Percentiles rank a stretch among this genome's conserved stretches.
phyloP scores from a whole-genome alignment of 495 filamentous ascomycete species.

The Tuber brumale region DNA sequence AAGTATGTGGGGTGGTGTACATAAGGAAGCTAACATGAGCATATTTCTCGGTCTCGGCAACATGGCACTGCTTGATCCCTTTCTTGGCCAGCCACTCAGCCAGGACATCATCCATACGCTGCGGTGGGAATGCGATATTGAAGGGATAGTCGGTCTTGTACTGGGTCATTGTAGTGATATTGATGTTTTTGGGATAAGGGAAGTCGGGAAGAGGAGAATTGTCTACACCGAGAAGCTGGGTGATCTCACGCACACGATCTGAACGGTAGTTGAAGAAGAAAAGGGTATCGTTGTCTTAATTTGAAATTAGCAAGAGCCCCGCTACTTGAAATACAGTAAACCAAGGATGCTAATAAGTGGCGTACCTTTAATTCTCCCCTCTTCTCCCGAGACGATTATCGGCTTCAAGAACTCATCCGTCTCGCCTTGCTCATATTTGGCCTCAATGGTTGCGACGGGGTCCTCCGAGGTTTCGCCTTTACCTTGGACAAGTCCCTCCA shows the following conservation, averaged over 20 bases:
- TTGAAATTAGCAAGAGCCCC: not conserved
- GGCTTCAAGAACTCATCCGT: constrained; percentile 98
- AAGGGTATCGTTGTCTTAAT: constrained; percentile 74
- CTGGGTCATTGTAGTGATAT: constrained; percentile 94
- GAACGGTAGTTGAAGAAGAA: constrained; percentile 99
- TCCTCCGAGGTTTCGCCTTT: constrained; percentile 81
- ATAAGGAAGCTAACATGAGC: constrained; percentile 69
- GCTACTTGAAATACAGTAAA: not conserved
- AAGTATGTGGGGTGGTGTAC: not conserved
- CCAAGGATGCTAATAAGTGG: not conserved
- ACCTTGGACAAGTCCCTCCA: constrained; percentile 77
- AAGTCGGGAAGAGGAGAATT: constrained; percentile 84
- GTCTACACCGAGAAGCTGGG: constrained; percentile 88
- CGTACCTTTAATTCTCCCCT: constrained; percentile 73
- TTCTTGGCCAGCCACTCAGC: constrained; percentile 92
- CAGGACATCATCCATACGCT: constrained; percentile 92
- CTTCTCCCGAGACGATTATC: constrained; percentile 84
- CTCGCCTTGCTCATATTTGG: constrained; percentile 77
- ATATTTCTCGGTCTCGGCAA: constrained; percentile 98
- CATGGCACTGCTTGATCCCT: constrained; percentile 80
- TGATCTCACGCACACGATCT: constrained; percentile 93
- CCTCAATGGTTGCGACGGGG: constrained; percentile 76
- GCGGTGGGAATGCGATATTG: constrained; percentile 86
- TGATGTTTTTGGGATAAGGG: constrained; percentile 85
- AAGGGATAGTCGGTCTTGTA: constrained; percentile 96